Conservation (phyloP, 139 green algal species). For the Micractinium sp. region DNA sequence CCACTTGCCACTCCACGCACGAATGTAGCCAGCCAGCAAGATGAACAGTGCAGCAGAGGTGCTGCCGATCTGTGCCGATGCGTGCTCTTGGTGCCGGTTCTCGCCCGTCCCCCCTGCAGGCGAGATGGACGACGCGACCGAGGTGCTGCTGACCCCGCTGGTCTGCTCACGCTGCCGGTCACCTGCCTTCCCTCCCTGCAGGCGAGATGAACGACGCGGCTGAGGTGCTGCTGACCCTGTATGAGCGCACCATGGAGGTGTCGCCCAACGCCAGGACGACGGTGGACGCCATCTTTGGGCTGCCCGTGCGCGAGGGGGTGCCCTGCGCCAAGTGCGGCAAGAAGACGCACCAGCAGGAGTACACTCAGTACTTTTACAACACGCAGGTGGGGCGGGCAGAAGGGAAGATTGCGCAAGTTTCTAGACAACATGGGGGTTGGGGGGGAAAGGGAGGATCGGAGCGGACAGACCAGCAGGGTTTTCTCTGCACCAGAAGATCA, state of each 20-base stretch:
- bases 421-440: no score
- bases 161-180: background rate
- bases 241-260: background rate
- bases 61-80: slow-evolving; percentile 10
- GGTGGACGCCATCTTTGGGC: background rate
- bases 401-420: no score
- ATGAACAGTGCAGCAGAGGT: slow-evolving; percentile 25
- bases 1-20: background rate
- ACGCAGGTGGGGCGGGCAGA: background rate
- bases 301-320: background rate
- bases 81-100: background rate
- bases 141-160: slow-evolving; percentile 8
- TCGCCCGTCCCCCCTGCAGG: background rate
- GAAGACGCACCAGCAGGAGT: background rate
- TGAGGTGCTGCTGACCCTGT: slow-evolving; percentile 16
- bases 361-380: slow-evolving; percentile 2
- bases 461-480: no score
- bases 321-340: background rate
- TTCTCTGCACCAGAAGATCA: no score
- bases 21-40: slow-evolving; percentile 10
- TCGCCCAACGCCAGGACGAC: background rate
- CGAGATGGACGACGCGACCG: slow-evolving; percentile 27
- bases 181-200: background rate
- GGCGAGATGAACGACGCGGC: slow-evolving; percentile 33
- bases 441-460: no score